Base-by-base conservation (phyloP, 179 eudicot species). In the Gypsophila paniculata region DNA sequence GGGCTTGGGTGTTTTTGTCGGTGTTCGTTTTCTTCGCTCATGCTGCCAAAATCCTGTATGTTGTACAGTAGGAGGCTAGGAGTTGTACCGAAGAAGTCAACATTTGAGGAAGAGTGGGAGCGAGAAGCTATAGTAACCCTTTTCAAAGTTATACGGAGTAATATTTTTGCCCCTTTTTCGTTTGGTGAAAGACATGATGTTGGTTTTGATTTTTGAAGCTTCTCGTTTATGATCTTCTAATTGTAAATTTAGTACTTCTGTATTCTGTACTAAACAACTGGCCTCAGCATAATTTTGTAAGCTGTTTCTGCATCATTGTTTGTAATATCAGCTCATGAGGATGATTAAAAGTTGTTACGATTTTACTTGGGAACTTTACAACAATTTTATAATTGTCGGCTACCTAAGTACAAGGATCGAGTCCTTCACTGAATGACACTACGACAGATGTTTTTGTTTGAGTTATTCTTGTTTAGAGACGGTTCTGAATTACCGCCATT, bases 11-110 rank as follows among this genome's bases (percentile, higher is more conserved):
- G 38, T n/a, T 59, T 61, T n/a, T 23, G 68, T 49, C 61, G 34
- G 34, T 29, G 34, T 13, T 32, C 5, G 46, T 53, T 67, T 32
- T 32, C 25, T 52, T 36, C 54, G 39, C 66, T 38, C 73, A 26
- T 63, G 65, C 54, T 62, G 60, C 53, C 63, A 14, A 36, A 53
- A 52, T 75, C 26, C 62, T 75, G 77, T 72, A 68, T 79, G 71
- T 71, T 79, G 79, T 79, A 76, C 70, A 76, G 76, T 76, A 72
- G 46, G 71, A 62, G 65, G 63, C 61, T 75, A 75, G 79, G 70
- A 76, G 36, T 19, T 75, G 76, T 73, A 52, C 65, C 59, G 18
- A 70, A 68, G 39, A 38, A 29, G 46, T 3, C 71, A 54, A 8
- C 5, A 39, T 65, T 22, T 52, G 29, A 61, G 51, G 67, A 51